Evolutionary conservation across 2,329 filamentous ascomycete genomes (phyloP), one percentile per base, ranked within the genome.

Genomic region (Arthrobotrys entomopaga): DNA sequence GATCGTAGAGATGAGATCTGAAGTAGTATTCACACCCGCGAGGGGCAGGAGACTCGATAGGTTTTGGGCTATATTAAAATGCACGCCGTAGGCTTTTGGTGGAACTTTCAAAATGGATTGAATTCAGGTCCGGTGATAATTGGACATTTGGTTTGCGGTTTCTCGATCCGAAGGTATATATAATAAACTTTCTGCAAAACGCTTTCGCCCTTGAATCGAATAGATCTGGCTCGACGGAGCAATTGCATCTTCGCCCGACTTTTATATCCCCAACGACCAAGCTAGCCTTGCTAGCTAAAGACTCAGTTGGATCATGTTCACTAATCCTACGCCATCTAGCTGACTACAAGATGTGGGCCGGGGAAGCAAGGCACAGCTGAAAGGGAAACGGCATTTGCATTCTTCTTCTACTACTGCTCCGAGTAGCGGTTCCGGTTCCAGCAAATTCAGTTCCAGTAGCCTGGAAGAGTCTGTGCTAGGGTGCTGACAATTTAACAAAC

Each of bases 251-350:
- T 26, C 50, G 11, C 11, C 20, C 8, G 50, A 15, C 15, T 34
- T 34, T 34, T 34, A 34, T 34, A 34, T 34, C 29, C 29, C 29
- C 29, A 34, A 10, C 29, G 7, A 34, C 29, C 29, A 7, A 10
- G 7, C 10, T 34, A 10, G 7, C 10, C 29, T 34, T 7, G 10
- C 29, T 34, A 34, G 29, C 29, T 10, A 5, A 34, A 10, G 6
- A 50, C 50, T 72, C 60, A 63, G 69, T 56, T 56, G 29, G 53
- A 74, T n/a, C n/a, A n/a, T 74, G 70, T 66, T 74, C 70, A 74
- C 70, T 74, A 74, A 74, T 67, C 70, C 46, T 64, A 67, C 63
- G 50, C 29, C 49, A 48, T 63, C 63, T 56, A 63, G 69, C 61
- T 74, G 66, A 74, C 69, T 46, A 46, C 13, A 46, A 46, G 16